A percentile compares a stretch with the other conserved stretches of the same genome.
Conservation (phyloP, 2,329 filamentous ascomycete species). For the Trichophaea hybrida region DNA sequence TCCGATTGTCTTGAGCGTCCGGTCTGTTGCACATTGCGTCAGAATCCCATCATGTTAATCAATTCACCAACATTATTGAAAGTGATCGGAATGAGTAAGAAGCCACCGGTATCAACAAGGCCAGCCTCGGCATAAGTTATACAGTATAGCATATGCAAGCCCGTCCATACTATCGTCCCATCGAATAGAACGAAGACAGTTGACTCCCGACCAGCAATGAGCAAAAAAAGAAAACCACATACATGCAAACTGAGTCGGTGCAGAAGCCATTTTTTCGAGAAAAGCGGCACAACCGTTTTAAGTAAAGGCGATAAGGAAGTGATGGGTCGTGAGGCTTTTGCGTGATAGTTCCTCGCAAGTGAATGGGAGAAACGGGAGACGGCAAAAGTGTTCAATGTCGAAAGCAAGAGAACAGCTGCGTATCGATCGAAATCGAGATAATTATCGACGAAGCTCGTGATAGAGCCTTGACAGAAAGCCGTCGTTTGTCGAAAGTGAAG, state of each 20-base stretch:
- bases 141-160: not conserved
- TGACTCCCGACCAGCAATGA: not conserved
- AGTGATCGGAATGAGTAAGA: not conserved
- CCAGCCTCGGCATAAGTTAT: slow-evolving; percentile 6
- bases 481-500: not conserved
- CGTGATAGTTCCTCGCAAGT: slow-evolving; percentile 17
- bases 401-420: not conserved
- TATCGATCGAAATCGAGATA: not conserved
- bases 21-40: slow-evolving; percentile 35
- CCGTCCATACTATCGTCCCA: not conserved
- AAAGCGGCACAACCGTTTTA: not conserved
- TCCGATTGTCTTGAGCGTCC: slow-evolving; percentile 92
- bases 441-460: not conserved
- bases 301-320: not conserved
- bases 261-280: not conserved
- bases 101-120: not conserved
- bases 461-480: not conserved
- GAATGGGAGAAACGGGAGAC: slow-evolving; percentile 19
- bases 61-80: not conserved
- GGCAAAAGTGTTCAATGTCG: not conserved
- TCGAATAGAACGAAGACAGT: not conserved
- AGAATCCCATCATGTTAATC: not conserved
- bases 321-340: not conserved
- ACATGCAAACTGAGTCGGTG: slow-evolving; percentile 25
- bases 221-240: slow-evolving; percentile 11